These are phyloP conservation scores for Potentilla sterilis DNA, from an alignment of 306 rosid species.

Conservation along the genomic window DNA sequence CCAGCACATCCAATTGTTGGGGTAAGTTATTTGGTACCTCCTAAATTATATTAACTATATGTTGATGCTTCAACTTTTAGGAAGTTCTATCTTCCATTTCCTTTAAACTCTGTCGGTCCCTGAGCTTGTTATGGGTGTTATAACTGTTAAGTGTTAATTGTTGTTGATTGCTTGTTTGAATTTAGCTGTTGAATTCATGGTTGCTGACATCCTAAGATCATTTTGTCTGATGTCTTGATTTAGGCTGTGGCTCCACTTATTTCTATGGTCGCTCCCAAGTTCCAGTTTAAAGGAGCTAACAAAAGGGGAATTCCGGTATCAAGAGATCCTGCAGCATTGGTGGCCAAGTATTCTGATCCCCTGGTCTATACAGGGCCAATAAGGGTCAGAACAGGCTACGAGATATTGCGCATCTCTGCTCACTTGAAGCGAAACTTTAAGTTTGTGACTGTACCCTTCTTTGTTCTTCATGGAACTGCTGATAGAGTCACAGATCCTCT, in stretches of 20 bases:
- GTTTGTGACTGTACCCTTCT: constrained; percentile 85
- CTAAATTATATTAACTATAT: not conserved
- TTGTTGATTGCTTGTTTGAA: not conserved
- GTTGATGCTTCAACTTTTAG: not conserved
- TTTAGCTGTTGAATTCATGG: not conserved
- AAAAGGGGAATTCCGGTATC: constrained; percentile 98
- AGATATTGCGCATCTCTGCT: constrained; percentile 79
- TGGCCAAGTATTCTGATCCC: constrained; percentile 94
- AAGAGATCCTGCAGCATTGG: constrained; percentile 86
- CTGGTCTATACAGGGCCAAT: constrained; percentile 95
- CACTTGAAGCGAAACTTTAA: constrained; percentile 62
- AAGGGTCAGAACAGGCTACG: constrained; percentile 94
- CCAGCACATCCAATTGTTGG: constrained; percentile 94
- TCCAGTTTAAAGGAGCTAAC: constrained; percentile 96
- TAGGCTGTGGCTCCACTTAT: constrained; percentile 92
- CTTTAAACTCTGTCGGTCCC: not conserved
- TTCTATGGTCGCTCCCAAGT: constrained; percentile 79
- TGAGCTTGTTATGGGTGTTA: not conserved
- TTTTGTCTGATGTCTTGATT: constrained; percentile 14
- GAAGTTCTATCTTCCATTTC: not conserved
- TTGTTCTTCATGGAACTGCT: constrained; percentile 94
- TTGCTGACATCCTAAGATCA: not conserved
- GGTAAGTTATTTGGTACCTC: constrained; percentile 45
- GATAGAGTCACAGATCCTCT: constrained; percentile 93
- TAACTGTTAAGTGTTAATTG: not conserved